A percentile compares a stretch with the other conserved stretches of the same genome.
Evolutionary conservation across 345 rosid species (phyloP).

Genomic region (Citrus glauca): DNA sequence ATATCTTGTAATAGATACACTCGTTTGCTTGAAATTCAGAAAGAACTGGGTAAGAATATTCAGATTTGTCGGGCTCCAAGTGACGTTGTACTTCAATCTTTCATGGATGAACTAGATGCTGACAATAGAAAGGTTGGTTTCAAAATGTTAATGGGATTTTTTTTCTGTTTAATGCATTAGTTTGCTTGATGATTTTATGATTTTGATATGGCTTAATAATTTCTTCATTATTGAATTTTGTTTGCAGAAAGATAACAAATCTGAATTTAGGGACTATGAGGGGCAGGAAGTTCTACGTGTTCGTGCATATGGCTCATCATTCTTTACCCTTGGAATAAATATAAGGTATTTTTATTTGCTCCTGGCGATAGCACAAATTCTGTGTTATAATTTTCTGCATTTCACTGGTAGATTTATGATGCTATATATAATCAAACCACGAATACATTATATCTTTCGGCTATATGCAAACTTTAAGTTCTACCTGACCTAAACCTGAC

Average conservation of each 20-base stretch:
- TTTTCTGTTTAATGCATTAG: background rate
- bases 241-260: constrained; percentile 52
- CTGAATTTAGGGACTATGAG: constrained; percentile 35
- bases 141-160: background rate
- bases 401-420: background rate
- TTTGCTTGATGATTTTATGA: background rate
- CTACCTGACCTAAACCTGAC: background rate
- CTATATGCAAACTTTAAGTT: background rate
- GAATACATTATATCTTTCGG: background rate
- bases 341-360: constrained; percentile 51
- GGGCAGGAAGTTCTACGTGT: constrained; percentile 74
- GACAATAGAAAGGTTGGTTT: constrained; percentile 48
- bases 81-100: constrained; percentile 66
- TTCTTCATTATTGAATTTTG: constrained; percentile 9
- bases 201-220: constrained; percentile 10
- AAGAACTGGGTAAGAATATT: constrained; percentile 66
- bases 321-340: constrained; percentile 84
- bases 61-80: constrained; percentile 61
- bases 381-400: background rate
- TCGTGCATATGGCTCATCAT: constrained; percentile 90
- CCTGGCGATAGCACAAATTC: background rate
- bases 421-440: background rate
- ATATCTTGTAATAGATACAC: constrained; percentile 87
- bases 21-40: constrained; percentile 90
- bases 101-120: constrained; percentile 44